phyloP scores from a whole-genome alignment of 2,329 filamentous ascomycete species.

The Canariomyces notabilis region DNA sequence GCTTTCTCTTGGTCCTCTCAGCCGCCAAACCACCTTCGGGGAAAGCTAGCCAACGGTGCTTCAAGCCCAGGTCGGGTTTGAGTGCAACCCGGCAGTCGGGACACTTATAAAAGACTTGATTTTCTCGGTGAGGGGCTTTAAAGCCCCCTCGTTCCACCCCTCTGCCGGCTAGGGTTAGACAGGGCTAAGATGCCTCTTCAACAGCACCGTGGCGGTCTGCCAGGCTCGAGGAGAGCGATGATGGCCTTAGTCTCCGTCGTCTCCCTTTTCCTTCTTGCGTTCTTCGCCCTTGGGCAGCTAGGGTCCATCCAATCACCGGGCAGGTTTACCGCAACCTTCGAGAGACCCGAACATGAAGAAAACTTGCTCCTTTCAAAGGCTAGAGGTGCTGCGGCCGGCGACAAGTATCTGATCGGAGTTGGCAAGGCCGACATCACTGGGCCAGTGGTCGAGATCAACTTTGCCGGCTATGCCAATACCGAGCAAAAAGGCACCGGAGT shows the following conservation, averaged over 20 bases:
- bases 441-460: constrained; percentile 80
- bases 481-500: constrained; percentile 77
- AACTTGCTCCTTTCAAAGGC: constrained; percentile 12
- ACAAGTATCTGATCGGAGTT: constrained; percentile 46
- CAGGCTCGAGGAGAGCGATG: constrained; percentile 9
- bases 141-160: neutral
- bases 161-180: neutral
- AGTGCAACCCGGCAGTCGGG: neutral
- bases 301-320: constrained; percentile 3
- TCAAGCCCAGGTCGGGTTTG: neutral
- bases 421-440: constrained; percentile 55
- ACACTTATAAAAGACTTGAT: no score
- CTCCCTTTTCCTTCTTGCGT: constrained; percentile 33
- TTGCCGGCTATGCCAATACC: constrained; percentile 82
- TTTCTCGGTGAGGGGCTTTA: no score
- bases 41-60: neutral
- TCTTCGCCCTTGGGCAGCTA: constrained; percentile 28
- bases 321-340: constrained; percentile 14
- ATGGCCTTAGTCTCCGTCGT: constrained; percentile 26
- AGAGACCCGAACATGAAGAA: constrained; percentile 20
- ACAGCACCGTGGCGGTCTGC: constrained; percentile 2
- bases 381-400: constrained; percentile 26
- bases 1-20: neutral
- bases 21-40: neutral
- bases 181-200: constrained; percentile 9